Base-by-base conservation (phyloP, 305 asterid species). In the Fraxinus albicans region DNA sequence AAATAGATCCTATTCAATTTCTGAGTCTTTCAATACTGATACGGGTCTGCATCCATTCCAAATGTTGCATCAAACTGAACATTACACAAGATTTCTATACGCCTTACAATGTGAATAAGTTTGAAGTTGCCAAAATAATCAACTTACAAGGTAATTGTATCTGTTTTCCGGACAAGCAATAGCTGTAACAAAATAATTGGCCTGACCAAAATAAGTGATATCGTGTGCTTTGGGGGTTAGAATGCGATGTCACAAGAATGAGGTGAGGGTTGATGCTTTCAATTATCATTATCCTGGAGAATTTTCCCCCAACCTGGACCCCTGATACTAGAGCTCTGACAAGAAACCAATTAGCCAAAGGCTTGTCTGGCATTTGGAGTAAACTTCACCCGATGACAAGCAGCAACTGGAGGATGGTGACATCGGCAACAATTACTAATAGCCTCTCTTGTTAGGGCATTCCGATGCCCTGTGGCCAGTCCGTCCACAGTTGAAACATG, bases 391-490 rank as follows among this genome's bases (percentile, higher is more conserved):
- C 44, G 65, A 35, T 65, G 31, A 21, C 9, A 27, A 36, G 79
- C 75, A 80, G 35, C 23, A 23, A 83, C 34, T 42, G 23, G 83
- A 75, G 82, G 84, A 75, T 33, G 85, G 72, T 36, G 82, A 31
- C 40, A 38, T 19, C 33, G 42, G 75, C 65, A 50, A 7, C 34
- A 77, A 31, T 5, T 36, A 74, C 85, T 88, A 93, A 77, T 86
- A 94, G 21, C 80, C 91, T 34, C 83, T 89, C 88, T 92, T 94
- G 82, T 6, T 88, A 9, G 99, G 98, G 94, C 99, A 94, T 81
- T 95, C 98, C 1, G 97, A 91, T 74, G 99, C 97, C 77, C 97
- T 87, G 84, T 95, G 99, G 17, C 99, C 99, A 74, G 84, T 67
- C 38, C 86, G 87, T 21, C 99, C 98, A 44, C 99, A 95, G 85